Conservation (phyloP, 257 asterid species). For the Ajuga chamaepitys region DNA sequence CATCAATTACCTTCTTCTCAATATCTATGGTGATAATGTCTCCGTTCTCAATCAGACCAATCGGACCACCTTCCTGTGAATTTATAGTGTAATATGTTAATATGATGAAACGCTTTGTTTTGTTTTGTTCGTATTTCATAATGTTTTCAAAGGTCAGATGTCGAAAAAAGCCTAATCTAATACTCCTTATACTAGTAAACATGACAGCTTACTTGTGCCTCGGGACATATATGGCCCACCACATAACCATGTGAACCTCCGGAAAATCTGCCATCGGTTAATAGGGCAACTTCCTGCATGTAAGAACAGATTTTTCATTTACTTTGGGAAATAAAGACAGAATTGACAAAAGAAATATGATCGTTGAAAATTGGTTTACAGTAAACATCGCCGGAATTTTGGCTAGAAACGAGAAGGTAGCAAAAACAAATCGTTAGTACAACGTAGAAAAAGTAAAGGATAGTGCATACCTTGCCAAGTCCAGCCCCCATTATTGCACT, state of each 20-base stretch:
- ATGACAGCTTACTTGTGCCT: conserved; percentile 68
- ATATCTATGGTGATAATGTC: conserved; percentile 73
- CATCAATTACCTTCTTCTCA: conserved; percentile 60
- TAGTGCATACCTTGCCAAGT: conserved; percentile 77
- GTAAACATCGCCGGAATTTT: neutral
- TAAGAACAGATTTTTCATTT: neutral
- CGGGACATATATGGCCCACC: conserved; percentile 97
- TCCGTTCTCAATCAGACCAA: conserved; percentile 75
- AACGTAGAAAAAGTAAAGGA: neutral
- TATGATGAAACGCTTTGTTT: neutral
- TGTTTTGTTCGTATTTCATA: neutral
- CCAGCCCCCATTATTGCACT: conserved; percentile 99
- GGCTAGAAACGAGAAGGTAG: neutral
- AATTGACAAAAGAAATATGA: neutral
- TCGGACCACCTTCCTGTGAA: conserved; percentile 96
- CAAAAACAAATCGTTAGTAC: neutral
- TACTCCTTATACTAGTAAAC: neutral
- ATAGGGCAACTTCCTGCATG: conserved; percentile 75
- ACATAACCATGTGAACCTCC: conserved; percentile 99
- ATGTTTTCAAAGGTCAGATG: neutral
- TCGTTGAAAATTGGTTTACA: neutral
- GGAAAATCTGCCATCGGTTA: conserved; percentile 96
- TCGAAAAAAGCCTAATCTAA: no score
- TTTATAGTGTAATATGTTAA: neutral
- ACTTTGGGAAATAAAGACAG: neutral